Base-by-base conservation (phyloP, 2,329 filamentous ascomycete species). In the Nakataea oryzae region DNA sequence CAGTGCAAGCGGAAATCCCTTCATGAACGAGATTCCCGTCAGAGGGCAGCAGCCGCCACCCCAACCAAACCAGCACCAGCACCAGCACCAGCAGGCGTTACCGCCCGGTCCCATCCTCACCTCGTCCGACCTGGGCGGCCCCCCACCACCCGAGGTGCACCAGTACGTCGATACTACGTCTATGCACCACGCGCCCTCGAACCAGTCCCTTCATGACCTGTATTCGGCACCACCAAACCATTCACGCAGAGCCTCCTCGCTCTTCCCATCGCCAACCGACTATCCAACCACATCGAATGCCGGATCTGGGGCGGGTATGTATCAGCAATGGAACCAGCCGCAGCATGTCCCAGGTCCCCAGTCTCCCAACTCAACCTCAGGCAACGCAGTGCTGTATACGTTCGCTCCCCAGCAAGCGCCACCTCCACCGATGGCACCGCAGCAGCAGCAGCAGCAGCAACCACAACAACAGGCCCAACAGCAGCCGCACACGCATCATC, bases 121-220 rank as follows among this genome's bases (percentile, higher is more conserved):
- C 21, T 58, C 56, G 14, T 9, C 41, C 41, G 56, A 58, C 56
- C 56, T 58, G 27, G 54, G 26, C 26, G 41, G 41, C 11, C 41
- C 41, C 11, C 13, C 56, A 1, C 13, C 13, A 13, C 56, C 56
- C 27, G 27, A 58, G 13, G 27, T 30, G 26, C 56, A 58, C 17
- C 26, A 27, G 26, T 58, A 30, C 13, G 56, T 58, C 56, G 29
- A 58, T n/a, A 24, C 56, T 13, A 32, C 56, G 8, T 21, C 59
- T 14, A 55, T 60, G 5, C 75, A 74, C 47, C 66, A 71, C 12
- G 64, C 70, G 7, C 71, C 69, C 24, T 67, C 70, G 13, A 69
- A 70, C 41, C 70, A 83, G 12, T 68, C 75, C 2, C 69, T 83
- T 26, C 71, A 73, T 26, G 79, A 82, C 47, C 73, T 82, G 65